Evolutionary conservation across 306 rosid genomes (phyloP), one percentile per base, ranked within the genome.

Genomic region (Malus asiatica): DNA sequence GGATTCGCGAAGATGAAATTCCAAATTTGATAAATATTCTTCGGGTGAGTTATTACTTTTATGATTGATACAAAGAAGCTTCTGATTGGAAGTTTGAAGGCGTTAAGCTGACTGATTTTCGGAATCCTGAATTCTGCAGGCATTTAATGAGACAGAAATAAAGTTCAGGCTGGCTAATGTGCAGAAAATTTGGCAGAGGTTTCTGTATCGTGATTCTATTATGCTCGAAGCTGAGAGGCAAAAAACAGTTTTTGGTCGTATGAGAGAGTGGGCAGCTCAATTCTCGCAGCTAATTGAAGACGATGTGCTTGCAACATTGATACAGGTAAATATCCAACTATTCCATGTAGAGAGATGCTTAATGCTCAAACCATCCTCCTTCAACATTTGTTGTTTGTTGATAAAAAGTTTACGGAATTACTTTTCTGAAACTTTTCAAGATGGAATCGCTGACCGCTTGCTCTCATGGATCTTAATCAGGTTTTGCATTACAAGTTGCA

Each of bases 211-310:
- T 44, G 93, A 89, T 78, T 82, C 97, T 77, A 19, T 92, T 68
- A 76, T 92, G 88, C 93, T 95, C 22, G 99, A 95, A 87, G 99
- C 97, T 52, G 90, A 85, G 76, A 92, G 97, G 89, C 97, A 90
- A 78, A 92, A 83, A 52, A 5, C 79, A 40, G 62, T 59, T 65
- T 68, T 73, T 77, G 91, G 93, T 63, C 87, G 14, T 59, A 79
- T 78, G 67, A 85, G 51, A 78, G 91, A 92, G 76, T 92, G 97
- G 99, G 97, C 93, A 16, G 78, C 77, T 79, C 90, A 85, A 51
- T 83, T 85, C 79, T 76, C 80, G 4, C 86, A 88, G 75, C 51
- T 90, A 68, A 52, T 73, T 62, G 90, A 89, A 70, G 98, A 93
- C 61, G 98, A 91, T 72, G 96, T 66, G 68, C 59, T 85, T 66